These are phyloP conservation scores for Didymella pinodella DNA, from an alignment of 2,329 filamentous ascomycete species.

Conservation along the genomic window DNA sequence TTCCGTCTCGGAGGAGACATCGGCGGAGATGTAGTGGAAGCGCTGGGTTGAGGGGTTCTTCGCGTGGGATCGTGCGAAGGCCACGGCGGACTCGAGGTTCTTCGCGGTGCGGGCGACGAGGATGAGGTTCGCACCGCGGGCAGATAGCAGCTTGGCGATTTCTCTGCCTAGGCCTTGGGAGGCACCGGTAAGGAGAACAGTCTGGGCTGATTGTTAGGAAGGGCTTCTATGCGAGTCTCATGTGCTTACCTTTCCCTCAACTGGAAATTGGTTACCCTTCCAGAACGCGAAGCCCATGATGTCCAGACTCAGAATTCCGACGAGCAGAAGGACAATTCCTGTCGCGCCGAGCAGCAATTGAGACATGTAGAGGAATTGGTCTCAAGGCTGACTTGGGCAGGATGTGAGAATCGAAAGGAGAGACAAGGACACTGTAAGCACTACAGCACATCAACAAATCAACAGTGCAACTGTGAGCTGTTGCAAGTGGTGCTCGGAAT, in stretches of 20 bases:
- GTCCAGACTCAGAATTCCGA: constrained; percentile 51
- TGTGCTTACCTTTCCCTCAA: constrained; percentile 76
- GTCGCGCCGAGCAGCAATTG: constrained; percentile 49
- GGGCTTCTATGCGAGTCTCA: no score
- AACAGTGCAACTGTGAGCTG: background rate
- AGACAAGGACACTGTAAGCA: constrained; percentile 15
- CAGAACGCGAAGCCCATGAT: constrained; percentile 73
- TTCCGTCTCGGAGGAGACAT: constrained; percentile 76
- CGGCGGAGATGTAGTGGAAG: constrained; percentile 84
- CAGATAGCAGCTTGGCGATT: constrained; percentile 75
- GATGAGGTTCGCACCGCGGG: constrained; percentile 85
- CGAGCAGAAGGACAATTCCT: constrained; percentile 44
- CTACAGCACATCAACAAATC: constrained; percentile 8
- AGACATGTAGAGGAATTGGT: constrained; percentile 48
- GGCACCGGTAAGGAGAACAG: constrained; percentile 85
- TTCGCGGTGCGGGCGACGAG: constrained; percentile 79
- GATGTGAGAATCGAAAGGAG: background rate
- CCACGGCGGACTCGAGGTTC: constrained; percentile 76
- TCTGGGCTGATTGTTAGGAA: constrained; percentile 60
- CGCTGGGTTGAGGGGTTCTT: constrained; percentile 71
- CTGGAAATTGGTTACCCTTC: constrained; percentile 77
- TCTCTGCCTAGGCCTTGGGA: constrained; percentile 91
- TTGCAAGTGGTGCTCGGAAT: constrained; percentile 4
- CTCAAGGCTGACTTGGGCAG: constrained; percentile 1
- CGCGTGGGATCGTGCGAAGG: constrained; percentile 72